Percentiles rank a stretch among this genome's conserved stretches.
phyloP scores from a whole-genome alignment of 2,329 filamentous ascomycete species.

The Penicillium nordicum region DNA sequence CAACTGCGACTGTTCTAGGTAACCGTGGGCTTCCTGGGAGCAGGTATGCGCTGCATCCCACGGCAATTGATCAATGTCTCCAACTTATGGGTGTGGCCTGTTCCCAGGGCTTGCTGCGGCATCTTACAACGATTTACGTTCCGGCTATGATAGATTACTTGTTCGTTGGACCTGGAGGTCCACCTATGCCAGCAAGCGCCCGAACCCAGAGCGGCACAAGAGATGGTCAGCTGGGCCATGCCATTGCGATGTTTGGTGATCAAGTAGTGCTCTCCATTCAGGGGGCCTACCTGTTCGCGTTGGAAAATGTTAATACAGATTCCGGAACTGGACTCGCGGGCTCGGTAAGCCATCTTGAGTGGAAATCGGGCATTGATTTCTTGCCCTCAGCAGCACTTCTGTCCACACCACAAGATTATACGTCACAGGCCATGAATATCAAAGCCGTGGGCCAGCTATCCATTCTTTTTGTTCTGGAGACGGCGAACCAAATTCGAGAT shows the following conservation, averaged over 20 bases:
- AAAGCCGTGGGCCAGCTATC: conserved; percentile 2
- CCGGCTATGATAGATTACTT: conserved; percentile 8
- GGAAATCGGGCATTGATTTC: conserved; percentile 1
- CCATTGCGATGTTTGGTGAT: not conserved
- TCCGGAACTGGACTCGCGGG: not conserved
- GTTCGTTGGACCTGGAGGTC: not conserved
- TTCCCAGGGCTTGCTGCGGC: conserved; percentile 2
- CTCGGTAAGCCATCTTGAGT: conserved; percentile 2
- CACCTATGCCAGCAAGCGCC: not conserved
- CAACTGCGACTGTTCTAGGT: not conserved
- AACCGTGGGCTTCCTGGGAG: conserved; percentile 1
- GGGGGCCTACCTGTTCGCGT: conserved; percentile 1
- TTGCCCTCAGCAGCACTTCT: not conserved
- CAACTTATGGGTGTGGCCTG: conserved; percentile 12
- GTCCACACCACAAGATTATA: not conserved
- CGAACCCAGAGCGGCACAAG: not conserved
- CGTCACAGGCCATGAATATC: not conserved
- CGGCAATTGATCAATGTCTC: conserved; percentile 14
- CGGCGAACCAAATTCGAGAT: not conserved
- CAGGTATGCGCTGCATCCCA: conserved; percentile 9
- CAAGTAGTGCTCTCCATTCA: not conserved
- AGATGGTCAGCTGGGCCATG: not conserved
- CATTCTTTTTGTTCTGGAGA: not conserved
- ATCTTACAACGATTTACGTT: conserved; percentile 2
- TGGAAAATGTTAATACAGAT: not conserved